These are phyloP conservation scores for Thelonectria rubi DNA, from an alignment of 2,329 filamentous ascomycete genomes.

Conservation along the genomic window DNA sequence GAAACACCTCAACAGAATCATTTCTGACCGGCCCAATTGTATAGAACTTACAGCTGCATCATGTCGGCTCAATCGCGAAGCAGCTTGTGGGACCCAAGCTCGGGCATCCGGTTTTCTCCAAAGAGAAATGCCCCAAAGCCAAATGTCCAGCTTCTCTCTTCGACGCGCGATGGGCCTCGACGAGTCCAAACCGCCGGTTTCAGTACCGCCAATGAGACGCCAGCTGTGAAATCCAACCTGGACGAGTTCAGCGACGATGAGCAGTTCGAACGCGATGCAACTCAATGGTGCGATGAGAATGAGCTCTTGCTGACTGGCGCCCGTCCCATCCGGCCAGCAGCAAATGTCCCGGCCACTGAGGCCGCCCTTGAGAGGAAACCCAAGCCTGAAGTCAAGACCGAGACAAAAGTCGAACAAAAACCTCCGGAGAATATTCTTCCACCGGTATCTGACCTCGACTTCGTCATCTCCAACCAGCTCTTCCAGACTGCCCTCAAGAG, in stretches of 20 bases:
- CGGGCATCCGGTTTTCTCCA: constrained; percentile 46
- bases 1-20: background rate
- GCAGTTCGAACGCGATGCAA: constrained; percentile 38
- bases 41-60: constrained; percentile 23
- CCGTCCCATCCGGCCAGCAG: constrained; percentile 7
- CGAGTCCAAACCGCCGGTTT: constrained; percentile 36
- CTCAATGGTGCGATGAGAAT: constrained; percentile 41
- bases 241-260: constrained; percentile 38
- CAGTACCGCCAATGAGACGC: background rate
- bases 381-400: constrained; percentile 16
- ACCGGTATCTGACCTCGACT: constrained; percentile 42
- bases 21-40: constrained; percentile 17
- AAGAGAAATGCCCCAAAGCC: constrained; percentile 28
- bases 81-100: constrained; percentile 43
- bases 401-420: background rate
- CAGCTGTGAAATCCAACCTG: constrained; percentile 4
- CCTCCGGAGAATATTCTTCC: constrained; percentile 23
- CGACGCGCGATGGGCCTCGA: constrained; percentile 39
- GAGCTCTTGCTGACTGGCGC: constrained; percentile 22
- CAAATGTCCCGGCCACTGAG: constrained; percentile 16
- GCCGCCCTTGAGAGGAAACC: constrained; percentile 5
- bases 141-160: constrained; percentile 37
- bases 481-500: constrained; percentile 58
- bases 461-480: constrained; percentile 43
- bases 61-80: constrained; percentile 34